phyloP scores from a whole-genome alignment of 2,329 filamentous ascomycete species.

The Ophiostoma perfectum region DNA sequence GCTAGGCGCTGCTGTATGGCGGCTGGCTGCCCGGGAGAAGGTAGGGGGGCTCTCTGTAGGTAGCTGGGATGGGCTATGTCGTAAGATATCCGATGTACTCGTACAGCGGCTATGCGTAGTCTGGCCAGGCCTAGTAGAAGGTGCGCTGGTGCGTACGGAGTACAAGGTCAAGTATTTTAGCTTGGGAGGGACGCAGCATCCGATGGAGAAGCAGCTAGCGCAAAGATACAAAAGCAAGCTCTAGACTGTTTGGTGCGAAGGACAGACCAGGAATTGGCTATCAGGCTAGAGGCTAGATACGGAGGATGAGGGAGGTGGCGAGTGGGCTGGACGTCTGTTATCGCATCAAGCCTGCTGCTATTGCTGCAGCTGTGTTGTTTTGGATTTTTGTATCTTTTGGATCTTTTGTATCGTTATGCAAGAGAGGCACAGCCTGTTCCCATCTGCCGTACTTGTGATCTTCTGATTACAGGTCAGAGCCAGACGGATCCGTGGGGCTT shows the following conservation, averaged over 20 bases:
- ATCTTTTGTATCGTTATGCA: too few species aligned
- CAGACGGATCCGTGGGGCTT: background rate
- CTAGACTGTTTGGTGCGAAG: constrained; percentile 9
- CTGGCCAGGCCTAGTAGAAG: background rate
- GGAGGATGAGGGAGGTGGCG: background rate
- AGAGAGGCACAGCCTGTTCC: too few species aligned
- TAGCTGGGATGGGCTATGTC: background rate
- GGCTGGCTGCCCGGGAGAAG: background rate
- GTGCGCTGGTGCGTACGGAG: background rate
- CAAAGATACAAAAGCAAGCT: constrained; percentile 7
- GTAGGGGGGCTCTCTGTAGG: background rate
- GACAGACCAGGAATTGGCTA: background rate
- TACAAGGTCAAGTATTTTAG: constrained; percentile 4
- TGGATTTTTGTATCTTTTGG: too few species aligned
- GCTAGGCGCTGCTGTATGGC: background rate
- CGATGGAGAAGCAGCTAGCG: constrained; percentile 4
- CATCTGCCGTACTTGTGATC: too few species aligned
- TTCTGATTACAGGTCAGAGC: background rate
- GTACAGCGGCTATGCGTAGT: background rate
- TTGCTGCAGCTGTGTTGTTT: background rate
- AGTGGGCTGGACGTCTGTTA: background rate
- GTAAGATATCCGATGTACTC: background rate
- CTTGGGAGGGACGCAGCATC: background rate
- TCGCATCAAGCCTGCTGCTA: background rate
- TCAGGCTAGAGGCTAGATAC: background rate